Evolutionary conservation across 2,329 filamentous ascomycete genomes (phyloP), one percentile per base, ranked within the genome.

Genomic region (Penicillium rolfsii): DNA sequence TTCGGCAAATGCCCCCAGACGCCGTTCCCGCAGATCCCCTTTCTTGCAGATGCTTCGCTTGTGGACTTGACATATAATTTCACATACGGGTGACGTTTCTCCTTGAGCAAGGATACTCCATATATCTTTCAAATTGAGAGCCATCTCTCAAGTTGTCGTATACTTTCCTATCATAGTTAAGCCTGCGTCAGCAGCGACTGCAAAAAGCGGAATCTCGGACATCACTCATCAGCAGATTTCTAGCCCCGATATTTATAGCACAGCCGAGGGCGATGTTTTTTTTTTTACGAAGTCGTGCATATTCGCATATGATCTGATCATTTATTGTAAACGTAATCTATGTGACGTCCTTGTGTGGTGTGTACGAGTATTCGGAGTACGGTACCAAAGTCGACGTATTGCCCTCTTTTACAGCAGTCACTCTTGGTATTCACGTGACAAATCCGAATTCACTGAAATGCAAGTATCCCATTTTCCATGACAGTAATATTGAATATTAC

Each of bases 211-310:
- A 57, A 36, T 46, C 45, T 57, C 55, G 46, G 55, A 14, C 24
- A 19, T 38, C 8, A 30, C 46, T 57, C 30, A 55, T 22, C 46
- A 52, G 35, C 11, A n/a, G 7, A 38, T 50, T 41, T 50, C 33
- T 22, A n/a, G 45, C 55, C 12, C 36, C 12, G 46, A 35, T 60
- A 57, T 60, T 60, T 57, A 60, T 60, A 57, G 54, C 53, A 48
- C 45, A 33, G 36, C 19, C 26, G 35, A 26, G 40, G 48, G 61
- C 61, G 59, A 36, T 7, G 8, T 7, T 14, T 8, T 22, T 7
- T 14, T 8, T 22, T 19, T 22, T 7, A 12, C 40, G 30, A 52
- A n/a, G 30, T 38, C 19, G 30, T 24, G 26, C 36, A 26, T 28
- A 22, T 2, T 3, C 19, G 26, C 24, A 24, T 22, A 48, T 30